Conservation (phyloP, 768 basidiomycete species). For the Mycena maculata region DNA sequence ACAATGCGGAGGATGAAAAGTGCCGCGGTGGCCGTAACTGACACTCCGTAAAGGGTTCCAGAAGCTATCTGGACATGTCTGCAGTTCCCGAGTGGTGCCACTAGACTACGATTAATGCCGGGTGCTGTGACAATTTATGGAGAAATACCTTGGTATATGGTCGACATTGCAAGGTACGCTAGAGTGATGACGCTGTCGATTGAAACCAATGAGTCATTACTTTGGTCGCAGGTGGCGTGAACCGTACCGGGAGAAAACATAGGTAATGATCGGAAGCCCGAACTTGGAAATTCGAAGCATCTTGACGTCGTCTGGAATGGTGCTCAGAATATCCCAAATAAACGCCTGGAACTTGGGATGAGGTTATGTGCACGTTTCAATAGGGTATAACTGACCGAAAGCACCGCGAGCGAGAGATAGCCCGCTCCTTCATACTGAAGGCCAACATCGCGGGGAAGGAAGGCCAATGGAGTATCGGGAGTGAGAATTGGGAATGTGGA, state of each 20-base stretch:
- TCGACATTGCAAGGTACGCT: neutral
- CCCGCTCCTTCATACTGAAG: neutral
- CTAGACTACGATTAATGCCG: neutral
- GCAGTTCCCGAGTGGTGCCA: neutral
- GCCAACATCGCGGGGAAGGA: neutral
- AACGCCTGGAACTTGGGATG: neutral
- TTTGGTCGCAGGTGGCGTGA: neutral
- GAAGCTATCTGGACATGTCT: neutral
- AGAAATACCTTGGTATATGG: neutral
- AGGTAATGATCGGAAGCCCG: neutral
- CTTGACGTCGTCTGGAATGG: neutral
- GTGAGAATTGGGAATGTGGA: neutral
- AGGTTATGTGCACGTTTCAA: no score
- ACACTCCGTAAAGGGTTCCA: neutral
- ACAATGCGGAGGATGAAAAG: neutral
- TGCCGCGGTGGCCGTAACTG: neutral
- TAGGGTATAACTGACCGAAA: neutral
- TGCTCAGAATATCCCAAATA: neutral
- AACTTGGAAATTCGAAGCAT: neutral
- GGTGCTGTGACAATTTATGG: neutral
- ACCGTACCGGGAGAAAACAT: neutral
- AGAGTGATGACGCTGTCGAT: neutral
- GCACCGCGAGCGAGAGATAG: neutral
- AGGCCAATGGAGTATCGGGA: neutral
- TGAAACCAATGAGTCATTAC: neutral